Percentiles rank a stretch among this genome's conserved stretches.
These are phyloP conservation scores for Phialophora verrucosa DNA, from an alignment of 2,329 filamentous ascomycete genomes.

Conservation along the genomic window DNA sequence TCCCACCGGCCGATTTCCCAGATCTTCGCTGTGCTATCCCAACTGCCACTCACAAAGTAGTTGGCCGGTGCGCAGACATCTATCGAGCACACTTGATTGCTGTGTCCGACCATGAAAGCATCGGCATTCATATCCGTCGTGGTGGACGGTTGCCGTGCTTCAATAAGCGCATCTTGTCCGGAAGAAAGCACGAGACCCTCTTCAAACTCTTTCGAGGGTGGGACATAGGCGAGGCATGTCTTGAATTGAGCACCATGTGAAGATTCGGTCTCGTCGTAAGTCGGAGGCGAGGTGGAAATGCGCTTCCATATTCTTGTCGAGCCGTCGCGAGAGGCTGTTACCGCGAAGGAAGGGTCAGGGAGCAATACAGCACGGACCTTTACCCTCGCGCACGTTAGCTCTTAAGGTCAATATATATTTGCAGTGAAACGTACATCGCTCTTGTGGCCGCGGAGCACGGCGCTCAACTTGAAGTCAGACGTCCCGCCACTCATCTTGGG, in stretches of 20 bases:
- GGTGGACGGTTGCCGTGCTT: conserved; percentile 76
- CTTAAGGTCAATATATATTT: conserved; percentile 33
- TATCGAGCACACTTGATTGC: conserved; percentile 84
- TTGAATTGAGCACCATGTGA: conserved; percentile 84
- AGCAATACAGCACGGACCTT: conserved; percentile 89
- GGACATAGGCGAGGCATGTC: conserved; percentile 80
- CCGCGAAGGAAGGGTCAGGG: conserved; percentile 70
- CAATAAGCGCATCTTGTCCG: conserved; percentile 90
- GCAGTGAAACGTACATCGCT: conserved; percentile 71
- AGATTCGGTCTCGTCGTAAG: conserved; percentile 77
- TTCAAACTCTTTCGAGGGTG: conserved; percentile 69
- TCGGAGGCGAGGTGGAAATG: conserved; percentile 67
- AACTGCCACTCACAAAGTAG: conserved; percentile 87
- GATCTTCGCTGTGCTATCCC: conserved; percentile 86
- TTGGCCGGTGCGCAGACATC: conserved; percentile 75
- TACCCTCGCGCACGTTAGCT: conserved; percentile 29
- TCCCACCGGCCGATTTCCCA: conserved; percentile 91
- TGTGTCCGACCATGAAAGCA: conserved; percentile 82
- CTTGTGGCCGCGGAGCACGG: conserved; percentile 85
- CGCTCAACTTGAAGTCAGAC: conserved; percentile 73
- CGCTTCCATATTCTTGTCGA: conserved; percentile 87
- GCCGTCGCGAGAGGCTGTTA: conserved; percentile 90
- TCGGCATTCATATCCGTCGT: conserved; percentile 77
- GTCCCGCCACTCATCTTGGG: conserved; percentile 23
- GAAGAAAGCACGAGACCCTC: conserved; percentile 85